These are phyloP conservation scores for Pythium oligandrum DNA, from an alignment of 352 stramenopile genomes.

Conservation along the genomic window DNA sequence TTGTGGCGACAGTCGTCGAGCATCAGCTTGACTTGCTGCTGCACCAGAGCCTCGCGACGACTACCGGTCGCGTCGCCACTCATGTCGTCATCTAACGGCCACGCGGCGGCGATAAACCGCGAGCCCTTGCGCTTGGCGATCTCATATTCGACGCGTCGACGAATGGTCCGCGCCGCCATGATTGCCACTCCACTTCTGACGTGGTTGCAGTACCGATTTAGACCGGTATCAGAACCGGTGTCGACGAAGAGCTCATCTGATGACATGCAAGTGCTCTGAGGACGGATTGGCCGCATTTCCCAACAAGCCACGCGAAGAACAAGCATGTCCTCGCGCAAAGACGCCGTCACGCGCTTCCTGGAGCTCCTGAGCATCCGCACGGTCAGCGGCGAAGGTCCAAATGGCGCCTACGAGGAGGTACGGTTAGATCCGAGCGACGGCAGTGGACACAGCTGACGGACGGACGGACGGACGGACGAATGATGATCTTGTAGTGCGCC, in stretches of 20 bases:
- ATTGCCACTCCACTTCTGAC: not conserved
- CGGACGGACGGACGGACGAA: no score
- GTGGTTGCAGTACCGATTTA: no score
- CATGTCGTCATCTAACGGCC: conserved; percentile 27
- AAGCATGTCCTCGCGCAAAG: conserved; percentile 21
- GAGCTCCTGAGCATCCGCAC: conserved; percentile 76
- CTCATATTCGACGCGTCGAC: conserved; percentile 54
- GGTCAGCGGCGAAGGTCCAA: conserved; percentile 65
- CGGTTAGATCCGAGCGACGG: not conserved
- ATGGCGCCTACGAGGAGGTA: conserved; percentile 60
- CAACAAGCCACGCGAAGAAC: not conserved
- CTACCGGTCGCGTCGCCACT: conserved; percentile 2
- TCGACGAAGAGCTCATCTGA: no score
- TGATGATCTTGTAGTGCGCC: conserved; percentile 29
- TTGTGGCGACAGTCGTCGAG: conserved; percentile 36
- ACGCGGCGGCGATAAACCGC: conserved; percentile 69
- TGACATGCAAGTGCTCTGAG: no score
- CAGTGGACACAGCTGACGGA: no score
- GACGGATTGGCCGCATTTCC: no score
- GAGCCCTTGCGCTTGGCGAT: conserved; percentile 80
- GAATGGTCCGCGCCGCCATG: conserved; percentile 31
- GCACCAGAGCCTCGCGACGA: conserved; percentile 16
- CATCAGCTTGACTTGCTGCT: conserved; percentile 36
- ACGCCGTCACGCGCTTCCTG: conserved; percentile 52
- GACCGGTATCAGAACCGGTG: no score